These are phyloP conservation scores for Colletotrichum sp. DNA, from an alignment of 2,329 filamentous ascomycete species.

Conservation along the genomic window DNA sequence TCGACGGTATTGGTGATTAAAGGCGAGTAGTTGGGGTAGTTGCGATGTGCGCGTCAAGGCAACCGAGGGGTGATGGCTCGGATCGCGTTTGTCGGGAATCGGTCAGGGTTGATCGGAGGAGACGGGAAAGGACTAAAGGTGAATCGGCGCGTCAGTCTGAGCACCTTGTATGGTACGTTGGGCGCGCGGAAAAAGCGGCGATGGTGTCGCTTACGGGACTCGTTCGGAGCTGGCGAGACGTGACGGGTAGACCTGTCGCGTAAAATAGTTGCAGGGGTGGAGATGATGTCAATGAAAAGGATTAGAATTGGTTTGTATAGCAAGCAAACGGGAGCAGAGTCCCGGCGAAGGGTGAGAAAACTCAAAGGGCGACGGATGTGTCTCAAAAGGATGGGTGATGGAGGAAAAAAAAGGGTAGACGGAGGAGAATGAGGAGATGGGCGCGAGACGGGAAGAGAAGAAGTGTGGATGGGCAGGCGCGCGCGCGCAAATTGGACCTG, in stretches of 20 bases:
- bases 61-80: not conserved
- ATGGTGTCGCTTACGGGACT: constrained; percentile 14
- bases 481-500: constrained; percentile 12
- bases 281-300: not conserved
- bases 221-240: not conserved
- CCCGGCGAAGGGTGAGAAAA: not conserved
- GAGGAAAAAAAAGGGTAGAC: not conserved
- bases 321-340: not conserved
- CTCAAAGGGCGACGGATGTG: not conserved
- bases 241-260: constrained; percentile 13
- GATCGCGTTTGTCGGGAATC: not conserved
- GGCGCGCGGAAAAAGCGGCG: not conserved
- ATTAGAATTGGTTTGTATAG: constrained; percentile 8
- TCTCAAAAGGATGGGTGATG: constrained; percentile 6
- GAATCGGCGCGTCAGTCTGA: constrained; percentile 10
- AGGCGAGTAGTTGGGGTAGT: not conserved
- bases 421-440: not conserved
- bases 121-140: not conserved
- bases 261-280: not conserved
- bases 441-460: not conserved
- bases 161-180: not conserved
- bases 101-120: not conserved
- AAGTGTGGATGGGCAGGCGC: not conserved
- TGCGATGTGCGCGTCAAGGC: not conserved
- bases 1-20: not conserved